Percentiles rank a stretch among this genome's conserved stretches.
phyloP scores from a whole-genome alignment of 345 rosid species.

The Camelina laxa region DNA sequence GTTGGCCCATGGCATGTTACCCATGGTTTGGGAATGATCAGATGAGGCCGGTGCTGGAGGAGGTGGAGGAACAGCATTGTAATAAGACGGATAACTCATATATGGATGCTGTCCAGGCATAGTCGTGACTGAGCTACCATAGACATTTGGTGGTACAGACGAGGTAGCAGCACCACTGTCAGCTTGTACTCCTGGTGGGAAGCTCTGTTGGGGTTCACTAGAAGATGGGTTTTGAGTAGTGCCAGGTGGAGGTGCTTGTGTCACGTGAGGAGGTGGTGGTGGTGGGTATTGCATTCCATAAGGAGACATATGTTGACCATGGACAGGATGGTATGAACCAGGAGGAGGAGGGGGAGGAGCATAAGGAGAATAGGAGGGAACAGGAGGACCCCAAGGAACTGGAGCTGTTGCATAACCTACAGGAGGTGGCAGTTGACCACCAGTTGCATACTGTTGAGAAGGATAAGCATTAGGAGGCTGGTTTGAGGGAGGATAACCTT shows the following conservation, averaged over 20 bases:
- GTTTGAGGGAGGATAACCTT: slow-evolving; percentile 60
- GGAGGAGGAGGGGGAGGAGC: slow-evolving; percentile 85
- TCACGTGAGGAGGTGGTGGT: slow-evolving; percentile 47
- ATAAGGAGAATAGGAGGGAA: slow-evolving; percentile 81
- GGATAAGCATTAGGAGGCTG: slow-evolving; percentile 78
- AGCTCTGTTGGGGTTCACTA: slow-evolving; percentile 74
- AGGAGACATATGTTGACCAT: slow-evolving; percentile 91
- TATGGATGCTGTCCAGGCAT: slow-evolving; percentile 70
- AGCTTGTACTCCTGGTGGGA: slow-evolving; percentile 90
- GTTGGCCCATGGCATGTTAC: slow-evolving; percentile 69
- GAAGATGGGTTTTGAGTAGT: slow-evolving; percentile 57
- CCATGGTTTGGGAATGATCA: slow-evolving; percentile 62
- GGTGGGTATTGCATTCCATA: slow-evolving; percentile 85
- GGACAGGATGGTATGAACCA: slow-evolving; percentile 74
- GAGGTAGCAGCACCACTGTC: slow-evolving; percentile 63
- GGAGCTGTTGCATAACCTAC: slow-evolving; percentile 61
- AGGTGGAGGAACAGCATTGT: slow-evolving; percentile 73
- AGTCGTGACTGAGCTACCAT: slow-evolving; percentile 54
- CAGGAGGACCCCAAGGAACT: slow-evolving; percentile 94
- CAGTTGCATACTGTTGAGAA: slow-evolving; percentile 71
- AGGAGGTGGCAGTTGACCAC: slow-evolving; percentile 76
- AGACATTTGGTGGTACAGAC: slow-evolving; percentile 55
- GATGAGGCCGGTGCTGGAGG: slow-evolving; percentile 59
- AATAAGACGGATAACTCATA: slow-evolving; percentile 75
- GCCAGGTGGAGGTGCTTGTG: slow-evolving; percentile 77